Percentiles rank a stretch among this genome's conserved stretches.
Evolutionary conservation across 208 protist species (phyloP).

Genomic region (Trichomonas gallinae): DNA sequence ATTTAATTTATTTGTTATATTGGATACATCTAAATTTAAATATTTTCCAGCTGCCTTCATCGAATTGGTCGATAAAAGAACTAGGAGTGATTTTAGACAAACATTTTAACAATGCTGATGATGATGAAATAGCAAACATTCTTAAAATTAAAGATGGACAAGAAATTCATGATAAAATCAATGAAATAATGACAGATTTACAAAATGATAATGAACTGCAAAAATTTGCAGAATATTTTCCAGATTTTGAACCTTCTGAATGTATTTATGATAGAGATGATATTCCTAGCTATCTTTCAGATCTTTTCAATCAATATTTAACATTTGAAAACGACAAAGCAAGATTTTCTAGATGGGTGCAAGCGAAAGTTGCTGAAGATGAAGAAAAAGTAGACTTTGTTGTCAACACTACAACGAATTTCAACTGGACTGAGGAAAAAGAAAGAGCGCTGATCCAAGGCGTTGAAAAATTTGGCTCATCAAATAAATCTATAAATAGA

Average conservation of each 20-base stretch:
- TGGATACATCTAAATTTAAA: not conserved
- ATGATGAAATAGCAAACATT: not conserved
- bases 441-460: not conserved
- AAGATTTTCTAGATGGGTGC: not conserved
- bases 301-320: not conserved
- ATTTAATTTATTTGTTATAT: not conserved
- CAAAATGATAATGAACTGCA: not conserved
- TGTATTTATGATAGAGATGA: not conserved
- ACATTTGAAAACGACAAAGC: not conserved
- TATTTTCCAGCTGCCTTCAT: not conserved
- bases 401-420: not conserved
- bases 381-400: not conserved
- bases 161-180: not conserved
- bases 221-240: not conserved
- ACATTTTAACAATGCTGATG: not conserved
- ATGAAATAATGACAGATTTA: not conserved
- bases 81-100: not conserved
- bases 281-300: not conserved
- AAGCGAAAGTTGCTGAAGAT: not conserved
- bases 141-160: not conserved
- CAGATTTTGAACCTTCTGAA: not conserved
- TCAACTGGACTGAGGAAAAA: not conserved
- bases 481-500: not conserved
- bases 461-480: not conserved
- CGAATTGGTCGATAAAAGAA: not conserved